A percentile compares a stretch with the other conserved stretches of the same genome.
Evolutionary conservation across 768 basidiomycete species (phyloP).

Genomic region (Tulasnella sp.): DNA sequence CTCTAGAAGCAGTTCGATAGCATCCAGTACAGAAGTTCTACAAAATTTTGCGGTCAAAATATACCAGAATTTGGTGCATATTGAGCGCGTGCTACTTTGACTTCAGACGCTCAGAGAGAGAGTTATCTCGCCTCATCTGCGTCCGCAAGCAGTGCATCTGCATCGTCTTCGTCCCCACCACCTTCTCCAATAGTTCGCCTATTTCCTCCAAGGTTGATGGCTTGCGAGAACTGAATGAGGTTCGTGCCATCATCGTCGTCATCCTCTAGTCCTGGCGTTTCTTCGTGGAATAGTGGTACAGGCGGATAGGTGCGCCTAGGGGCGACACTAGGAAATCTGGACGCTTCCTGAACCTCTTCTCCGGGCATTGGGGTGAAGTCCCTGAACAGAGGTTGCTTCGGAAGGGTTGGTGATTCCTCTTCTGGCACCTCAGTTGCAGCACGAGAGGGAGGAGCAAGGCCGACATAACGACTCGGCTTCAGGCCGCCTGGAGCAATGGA

Average conservation of each 20-base stretch:
- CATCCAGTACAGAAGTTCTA: not conserved
- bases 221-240: conserved; percentile 71
- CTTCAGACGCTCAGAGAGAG: not conserved
- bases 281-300: conserved; percentile 41
- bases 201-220: conserved; percentile 51
- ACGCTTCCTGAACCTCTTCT: conserved; percentile 23
- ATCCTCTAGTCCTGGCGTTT: conserved; percentile 18
- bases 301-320: conserved; percentile 31
- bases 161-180: conserved; percentile 64
- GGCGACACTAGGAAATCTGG: conserved; percentile 19
- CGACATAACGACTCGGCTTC: conserved; percentile 30
- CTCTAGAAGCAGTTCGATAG: conserved; percentile 53
- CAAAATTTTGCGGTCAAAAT: not conserved
- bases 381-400: conserved; percentile 58
- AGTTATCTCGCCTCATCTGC: conserved; percentile 55
- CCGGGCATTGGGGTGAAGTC: conserved; percentile 37
- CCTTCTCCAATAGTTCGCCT: conserved; percentile 62
- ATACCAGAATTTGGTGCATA: not conserved
- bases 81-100: not conserved
- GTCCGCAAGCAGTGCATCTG: conserved; percentile 41
- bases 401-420: conserved; percentile 26
- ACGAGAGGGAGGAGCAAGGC: conserved; percentile 33
- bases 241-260: conserved; percentile 38
- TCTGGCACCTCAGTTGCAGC: conserved; percentile 23
- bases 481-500: conserved; percentile 29